phyloP scores from a whole-genome alignment of 352 stramenopile species.

The Plasmopara halstedii region DNA sequence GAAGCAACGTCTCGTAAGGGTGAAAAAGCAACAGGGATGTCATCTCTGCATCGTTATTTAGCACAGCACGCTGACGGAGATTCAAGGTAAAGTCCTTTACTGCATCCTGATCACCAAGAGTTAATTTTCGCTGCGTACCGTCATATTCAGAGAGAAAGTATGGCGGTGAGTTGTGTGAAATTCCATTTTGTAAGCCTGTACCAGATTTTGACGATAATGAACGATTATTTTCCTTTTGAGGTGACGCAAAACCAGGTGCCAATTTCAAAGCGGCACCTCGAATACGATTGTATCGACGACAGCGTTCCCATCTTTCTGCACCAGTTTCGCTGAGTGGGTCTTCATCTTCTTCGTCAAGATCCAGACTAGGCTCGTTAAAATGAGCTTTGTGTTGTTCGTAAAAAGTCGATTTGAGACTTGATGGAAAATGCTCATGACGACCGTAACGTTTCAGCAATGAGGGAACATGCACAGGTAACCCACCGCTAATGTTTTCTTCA shows the following conservation, averaged over 20 bases:
- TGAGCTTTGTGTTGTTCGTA: constrained; percentile 61
- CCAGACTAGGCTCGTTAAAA: constrained; percentile 70
- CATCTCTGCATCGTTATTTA: constrained; percentile 91
- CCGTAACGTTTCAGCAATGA: constrained; percentile 31
- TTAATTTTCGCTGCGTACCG: constrained; percentile 9
- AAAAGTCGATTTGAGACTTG: constrained; percentile 39
- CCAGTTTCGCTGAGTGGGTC: constrained; percentile 72
- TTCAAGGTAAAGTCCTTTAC: constrained; percentile 78
- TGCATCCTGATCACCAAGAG: constrained; percentile 46
- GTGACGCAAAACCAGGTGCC: constrained; percentile 48
- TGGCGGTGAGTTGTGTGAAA: constrained; percentile 7
- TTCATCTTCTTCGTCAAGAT: constrained; percentile 56
- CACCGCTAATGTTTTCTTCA: constrained; percentile 1
- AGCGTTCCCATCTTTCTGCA: constrained; percentile 56
- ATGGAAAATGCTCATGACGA: constrained; percentile 45
- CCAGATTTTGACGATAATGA: constrained; percentile 2
- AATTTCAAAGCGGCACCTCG: constrained; percentile 45
- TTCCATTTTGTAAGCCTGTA: constrained; percentile 8
- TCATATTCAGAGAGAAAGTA: constrained; percentile 33
- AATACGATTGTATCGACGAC: constrained; percentile 57
- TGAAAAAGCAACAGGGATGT: constrained; percentile 96
- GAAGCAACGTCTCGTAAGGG: constrained; percentile 89
- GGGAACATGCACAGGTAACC: constrained; percentile 13
- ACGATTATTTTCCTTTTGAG: constrained; percentile 12
- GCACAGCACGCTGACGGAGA: constrained; percentile 85